phyloP scores from a whole-genome alignment of 2,329 filamentous ascomycete species.

The Talaromyces marneffei region DNA sequence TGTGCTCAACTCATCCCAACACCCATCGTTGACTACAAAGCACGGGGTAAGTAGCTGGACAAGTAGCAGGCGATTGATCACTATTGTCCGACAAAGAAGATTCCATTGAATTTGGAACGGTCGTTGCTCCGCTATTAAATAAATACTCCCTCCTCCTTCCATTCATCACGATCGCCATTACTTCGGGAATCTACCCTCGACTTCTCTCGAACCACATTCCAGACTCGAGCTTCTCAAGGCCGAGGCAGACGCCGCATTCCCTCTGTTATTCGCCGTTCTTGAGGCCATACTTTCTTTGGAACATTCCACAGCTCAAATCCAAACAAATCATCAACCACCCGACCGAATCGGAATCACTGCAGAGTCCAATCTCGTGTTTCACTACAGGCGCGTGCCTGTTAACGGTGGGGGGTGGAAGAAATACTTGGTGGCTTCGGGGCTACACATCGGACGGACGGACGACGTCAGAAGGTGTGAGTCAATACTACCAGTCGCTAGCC shows the following conservation, averaged over 20 bases:
- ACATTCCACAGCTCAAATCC: constrained; percentile 11
- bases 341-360: not conserved
- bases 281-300: constrained; percentile 2
- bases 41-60: not conserved
- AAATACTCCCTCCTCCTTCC: not conserved
- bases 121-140: not conserved
- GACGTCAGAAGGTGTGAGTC: constrained; percentile 9
- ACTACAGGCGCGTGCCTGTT: constrained; percentile 16
- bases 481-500: constrained; percentile 7
- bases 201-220: constrained; percentile 9
- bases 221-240: not conserved
- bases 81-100: not conserved
- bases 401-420: constrained; percentile 10
- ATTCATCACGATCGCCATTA: not conserved
- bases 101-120: not conserved
- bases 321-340: not conserved
- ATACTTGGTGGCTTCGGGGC: not conserved
- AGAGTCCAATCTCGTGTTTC: constrained; percentile 11
- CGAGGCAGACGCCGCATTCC: constrained; percentile 6
- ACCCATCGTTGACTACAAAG: not conserved
- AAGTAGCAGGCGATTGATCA: not conserved
- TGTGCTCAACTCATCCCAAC: not conserved
- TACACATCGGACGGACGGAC: constrained; percentile 10
- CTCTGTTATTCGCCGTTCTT: not conserved
- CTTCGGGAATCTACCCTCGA: not conserved